Evolutionary conservation across 31 red algal species (phyloP).

Genomic region (Porphyra umbilicalis): DNA sequence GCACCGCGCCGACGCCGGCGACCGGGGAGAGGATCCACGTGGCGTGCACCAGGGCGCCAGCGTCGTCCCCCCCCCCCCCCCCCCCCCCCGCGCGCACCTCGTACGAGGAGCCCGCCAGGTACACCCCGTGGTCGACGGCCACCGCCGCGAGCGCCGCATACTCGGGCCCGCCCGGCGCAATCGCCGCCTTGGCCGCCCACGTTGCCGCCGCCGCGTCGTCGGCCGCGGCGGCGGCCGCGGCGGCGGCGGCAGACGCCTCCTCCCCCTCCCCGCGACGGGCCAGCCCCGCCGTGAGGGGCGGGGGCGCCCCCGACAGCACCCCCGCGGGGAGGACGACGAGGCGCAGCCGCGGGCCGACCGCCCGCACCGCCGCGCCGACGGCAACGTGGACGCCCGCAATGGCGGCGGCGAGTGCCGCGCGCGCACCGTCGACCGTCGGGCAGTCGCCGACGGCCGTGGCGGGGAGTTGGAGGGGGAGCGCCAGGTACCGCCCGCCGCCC

Average conservation of each 20-base stretch:
- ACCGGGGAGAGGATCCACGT: not conserved
- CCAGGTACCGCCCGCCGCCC: not conserved
- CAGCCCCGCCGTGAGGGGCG: not conserved
- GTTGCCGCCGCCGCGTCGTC: not conserved
- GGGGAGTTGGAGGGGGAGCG: not conserved
- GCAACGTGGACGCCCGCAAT: not conserved
- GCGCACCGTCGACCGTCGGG: not conserved
- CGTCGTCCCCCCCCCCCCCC: no score
- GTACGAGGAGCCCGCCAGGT: not conserved
- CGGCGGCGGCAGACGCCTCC: not conserved
- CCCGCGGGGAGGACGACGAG: not conserved
- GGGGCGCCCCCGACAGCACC: not conserved
- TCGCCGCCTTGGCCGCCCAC: not conserved
- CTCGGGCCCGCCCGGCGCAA: not conserved
- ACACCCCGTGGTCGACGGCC: not conserved
- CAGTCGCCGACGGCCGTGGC: not conserved
- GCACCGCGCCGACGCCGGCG: not conserved
- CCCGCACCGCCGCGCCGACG: not conserved
- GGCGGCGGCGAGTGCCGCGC: not conserved
- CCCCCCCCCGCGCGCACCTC: not conserved
- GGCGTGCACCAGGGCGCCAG: not conserved
- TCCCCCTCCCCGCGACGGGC: not conserved
- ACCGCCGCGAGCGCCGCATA: not conserved
- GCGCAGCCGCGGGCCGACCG: not conserved
- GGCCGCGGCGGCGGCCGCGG: not conserved